Evolutionary conservation across 805 yeast species (phyloP).

Genomic region (Candida loeiensis): DNA sequence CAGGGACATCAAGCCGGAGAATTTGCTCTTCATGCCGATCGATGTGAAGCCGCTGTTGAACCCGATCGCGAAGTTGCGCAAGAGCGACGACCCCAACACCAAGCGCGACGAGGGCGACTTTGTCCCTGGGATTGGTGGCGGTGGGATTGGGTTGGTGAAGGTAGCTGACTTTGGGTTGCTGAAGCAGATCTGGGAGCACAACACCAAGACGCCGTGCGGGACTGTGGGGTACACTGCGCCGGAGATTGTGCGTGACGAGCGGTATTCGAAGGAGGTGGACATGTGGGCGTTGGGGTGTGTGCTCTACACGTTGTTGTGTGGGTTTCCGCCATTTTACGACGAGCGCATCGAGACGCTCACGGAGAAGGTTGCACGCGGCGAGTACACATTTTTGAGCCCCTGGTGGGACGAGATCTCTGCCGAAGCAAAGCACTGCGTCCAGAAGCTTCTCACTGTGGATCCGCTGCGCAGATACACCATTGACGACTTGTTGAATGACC

Average conservation of each 20-base stretch:
- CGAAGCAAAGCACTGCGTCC: slow-evolving; percentile 68
- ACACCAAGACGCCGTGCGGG: slow-evolving; percentile 97
- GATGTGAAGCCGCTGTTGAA: slow-evolving; percentile 43
- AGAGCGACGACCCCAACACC: slow-evolving; percentile 63
- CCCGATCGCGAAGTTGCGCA: slow-evolving; percentile 41
- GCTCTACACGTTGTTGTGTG: slow-evolving; percentile 86
- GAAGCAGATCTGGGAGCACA: slow-evolving; percentile 81
- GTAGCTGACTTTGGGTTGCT: slow-evolving; percentile 95
- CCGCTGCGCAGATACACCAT: slow-evolving; percentile 66
- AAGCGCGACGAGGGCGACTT: slow-evolving; percentile 89
- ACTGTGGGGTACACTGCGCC: slow-evolving; percentile 99
- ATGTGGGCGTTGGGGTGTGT: slow-evolving; percentile 99
- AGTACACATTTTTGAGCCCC: slow-evolving; percentile 70
- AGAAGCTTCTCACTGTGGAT: slow-evolving; percentile 65
- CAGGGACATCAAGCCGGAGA: slow-evolving; percentile 81
- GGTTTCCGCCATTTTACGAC: slow-evolving; percentile 96
- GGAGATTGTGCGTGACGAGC: slow-evolving; percentile 91
- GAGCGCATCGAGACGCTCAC: slow-evolving; percentile 72
- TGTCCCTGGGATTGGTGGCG: slow-evolving; percentile 79
- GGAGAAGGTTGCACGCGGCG: slow-evolving; percentile 75
- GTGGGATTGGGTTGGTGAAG: slow-evolving; percentile 84
- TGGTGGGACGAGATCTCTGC: slow-evolving; percentile 85
- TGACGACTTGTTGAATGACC: slow-evolving; percentile 68
- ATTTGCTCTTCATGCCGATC: slow-evolving; percentile 62
- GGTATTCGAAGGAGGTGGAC: slow-evolving; percentile 90